Evolutionary conservation across 1,139 yeast species (phyloP).

Genomic region (Yamadazyma blattariae): DNA sequence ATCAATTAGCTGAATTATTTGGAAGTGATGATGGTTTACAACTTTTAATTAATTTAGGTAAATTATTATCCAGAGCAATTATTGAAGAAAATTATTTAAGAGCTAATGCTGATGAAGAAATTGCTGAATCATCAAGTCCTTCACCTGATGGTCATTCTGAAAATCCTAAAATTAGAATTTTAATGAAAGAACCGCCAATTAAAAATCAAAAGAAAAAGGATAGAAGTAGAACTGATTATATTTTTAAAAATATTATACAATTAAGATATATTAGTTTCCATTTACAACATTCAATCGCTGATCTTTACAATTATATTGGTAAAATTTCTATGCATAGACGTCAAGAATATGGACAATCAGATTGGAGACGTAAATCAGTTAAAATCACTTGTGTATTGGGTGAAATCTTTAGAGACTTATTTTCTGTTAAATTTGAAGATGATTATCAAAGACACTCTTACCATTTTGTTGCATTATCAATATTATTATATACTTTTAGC

Average conservation of each 20-base stretch:
- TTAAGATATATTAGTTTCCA: slow-evolving; percentile 50
- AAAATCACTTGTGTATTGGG: slow-evolving; percentile 39
- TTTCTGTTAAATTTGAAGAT: slow-evolving; percentile 22
- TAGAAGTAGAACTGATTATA: slow-evolving; percentile 41
- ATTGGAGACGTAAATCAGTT: slow-evolving; percentile 39
- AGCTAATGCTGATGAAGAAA: slow-evolving; percentile 42
- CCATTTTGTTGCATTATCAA: slow-evolving; percentile 27
- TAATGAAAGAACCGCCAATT: slow-evolving; percentile 29
- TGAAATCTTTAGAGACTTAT: slow-evolving; percentile 22
- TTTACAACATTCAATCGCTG: slow-evolving; percentile 48
- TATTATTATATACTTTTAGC: slow-evolving; percentile 23
- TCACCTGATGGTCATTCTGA: slow-evolving; percentile 23
- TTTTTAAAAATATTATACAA: slow-evolving; percentile 60
- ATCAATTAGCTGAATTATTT: slow-evolving; percentile 46
- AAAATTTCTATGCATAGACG: slow-evolving; percentile 44
- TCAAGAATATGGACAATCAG: slow-evolving; percentile 34
- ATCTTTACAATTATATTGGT: slow-evolving; percentile 37
- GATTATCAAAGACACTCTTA: slow-evolving; percentile 21
- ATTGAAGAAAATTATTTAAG: slow-evolving; percentile 58
- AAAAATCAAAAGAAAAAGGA: slow-evolving; percentile 8
- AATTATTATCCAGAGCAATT: slow-evolving; percentile 46
- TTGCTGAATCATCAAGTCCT: slow-evolving; percentile 43
- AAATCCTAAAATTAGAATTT: slow-evolving; percentile 35
- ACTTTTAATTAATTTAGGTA: slow-evolving; percentile 33
- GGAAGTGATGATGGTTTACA: slow-evolving; percentile 26